Conservation (phyloP, 2,329 filamentous ascomycete genomes). For the Colletotrichum orchidophilum region DNA sequence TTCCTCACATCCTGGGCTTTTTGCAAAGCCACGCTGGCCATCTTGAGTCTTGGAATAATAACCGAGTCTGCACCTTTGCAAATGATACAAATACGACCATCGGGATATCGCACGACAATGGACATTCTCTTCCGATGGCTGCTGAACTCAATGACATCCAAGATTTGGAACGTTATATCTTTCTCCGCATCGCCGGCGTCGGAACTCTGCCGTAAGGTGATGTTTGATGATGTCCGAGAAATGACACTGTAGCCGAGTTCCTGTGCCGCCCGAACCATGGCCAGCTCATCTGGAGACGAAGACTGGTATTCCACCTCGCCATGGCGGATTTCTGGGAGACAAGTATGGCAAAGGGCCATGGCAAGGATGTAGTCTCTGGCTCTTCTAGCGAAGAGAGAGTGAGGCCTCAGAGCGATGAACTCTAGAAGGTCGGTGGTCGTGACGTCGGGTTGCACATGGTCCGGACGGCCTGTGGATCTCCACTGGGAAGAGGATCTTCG, state of each 20-base stretch:
- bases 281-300: constrained; percentile 89
- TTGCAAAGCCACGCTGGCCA: constrained; percentile 77
- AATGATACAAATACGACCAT: constrained; percentile 82
- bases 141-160: constrained; percentile 92
- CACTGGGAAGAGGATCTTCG: constrained; percentile 60
- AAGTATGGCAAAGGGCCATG: constrained; percentile 90
- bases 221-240: constrained; percentile 75
- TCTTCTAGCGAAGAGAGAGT: constrained; percentile 80
- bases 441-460: constrained; percentile 63
- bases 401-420: constrained; percentile 79
- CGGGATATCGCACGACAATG: constrained; percentile 84
- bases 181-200: constrained; percentile 51
- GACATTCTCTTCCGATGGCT: constrained; percentile 93
- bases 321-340: constrained; percentile 80
- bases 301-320: constrained; percentile 85
- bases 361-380: constrained; percentile 85
- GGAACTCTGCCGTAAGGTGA: constrained; percentile 61
- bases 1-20: constrained; percentile 75
- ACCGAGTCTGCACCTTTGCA: constrained; percentile 92
- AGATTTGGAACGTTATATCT: constrained; percentile 75
- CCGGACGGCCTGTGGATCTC: constrained; percentile 58
- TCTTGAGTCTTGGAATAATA: constrained; percentile 79
- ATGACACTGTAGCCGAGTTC: constrained; percentile 84
- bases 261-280: constrained; percentile 83
- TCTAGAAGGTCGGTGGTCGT: constrained; percentile 79